These are phyloP conservation scores for Lactarius vividus DNA, from an alignment of 768 basidiomycete species.

Conservation along the genomic window DNA sequence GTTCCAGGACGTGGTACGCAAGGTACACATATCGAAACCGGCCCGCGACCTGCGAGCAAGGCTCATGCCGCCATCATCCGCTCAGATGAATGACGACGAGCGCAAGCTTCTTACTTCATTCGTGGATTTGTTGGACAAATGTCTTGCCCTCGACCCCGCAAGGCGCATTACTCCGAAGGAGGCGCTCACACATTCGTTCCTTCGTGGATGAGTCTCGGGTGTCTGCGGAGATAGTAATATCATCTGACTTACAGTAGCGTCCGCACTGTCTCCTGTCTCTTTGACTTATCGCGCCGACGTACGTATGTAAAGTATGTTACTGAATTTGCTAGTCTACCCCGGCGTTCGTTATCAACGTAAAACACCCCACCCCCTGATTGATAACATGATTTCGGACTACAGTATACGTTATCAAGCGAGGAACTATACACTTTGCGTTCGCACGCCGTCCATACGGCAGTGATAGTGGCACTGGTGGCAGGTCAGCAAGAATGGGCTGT, in stretches of 20 bases:
- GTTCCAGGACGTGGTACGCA: constrained; percentile 73
- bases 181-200: constrained; percentile 83
- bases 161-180: constrained; percentile 89
- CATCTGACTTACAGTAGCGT: background rate
- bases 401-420: background rate
- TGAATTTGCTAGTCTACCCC: constrained; percentile 8
- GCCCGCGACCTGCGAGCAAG: constrained; percentile 76
- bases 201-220: constrained; percentile 47
- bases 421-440: background rate
- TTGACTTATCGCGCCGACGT: background rate
- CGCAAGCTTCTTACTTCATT: constrained; percentile 74
- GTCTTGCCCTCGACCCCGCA: constrained; percentile 80
- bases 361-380: background rate
- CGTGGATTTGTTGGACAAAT: constrained; percentile 89
- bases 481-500: background rate
- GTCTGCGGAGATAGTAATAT: background rate
- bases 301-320: constrained; percentile 16
- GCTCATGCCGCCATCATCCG: constrained; percentile 73
- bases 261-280: background rate
- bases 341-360: background rate
- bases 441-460: background rate
- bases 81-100: constrained; percentile 88
- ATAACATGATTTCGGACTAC: background rate
- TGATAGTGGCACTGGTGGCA: background rate
- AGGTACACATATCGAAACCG: constrained; percentile 81